Evolutionary conservation across 139 green algal genomes (phyloP).

Genomic region (Chlamydomonas incerta): DNA sequence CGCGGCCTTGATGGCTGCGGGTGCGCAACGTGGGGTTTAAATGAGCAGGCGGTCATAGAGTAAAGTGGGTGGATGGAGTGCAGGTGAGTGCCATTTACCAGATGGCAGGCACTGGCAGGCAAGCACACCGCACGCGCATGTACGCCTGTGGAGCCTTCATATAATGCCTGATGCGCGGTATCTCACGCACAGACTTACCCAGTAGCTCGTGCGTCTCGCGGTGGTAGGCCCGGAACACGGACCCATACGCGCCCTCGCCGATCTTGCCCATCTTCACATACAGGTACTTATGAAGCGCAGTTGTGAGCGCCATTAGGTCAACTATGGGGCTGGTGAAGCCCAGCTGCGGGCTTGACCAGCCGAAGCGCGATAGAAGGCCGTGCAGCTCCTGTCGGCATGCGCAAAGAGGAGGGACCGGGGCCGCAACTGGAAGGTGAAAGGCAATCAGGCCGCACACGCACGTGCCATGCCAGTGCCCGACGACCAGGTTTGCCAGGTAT

Average conservation of each 20-base stretch:
- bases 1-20: conserved; percentile 93
- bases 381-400: conserved; percentile 7
- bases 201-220: conserved; percentile 67
- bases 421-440: no score
- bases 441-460: no score
- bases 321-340: background rate
- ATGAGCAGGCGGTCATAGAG: no score
- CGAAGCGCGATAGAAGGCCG: background rate
- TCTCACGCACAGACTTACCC: conserved; percentile 25
- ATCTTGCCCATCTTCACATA: background rate
- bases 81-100: no score
- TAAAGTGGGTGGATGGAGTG: background rate
- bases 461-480: no score
- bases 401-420: no score
- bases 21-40: no score
- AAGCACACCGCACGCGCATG: background rate
- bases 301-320: background rate
- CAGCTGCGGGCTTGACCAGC: background rate
- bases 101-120: background rate
- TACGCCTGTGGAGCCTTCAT: background rate
- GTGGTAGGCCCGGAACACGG: conserved; percentile 67
- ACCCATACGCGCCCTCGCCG: conserved; percentile 34
- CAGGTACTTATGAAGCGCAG: conserved; percentile 1
- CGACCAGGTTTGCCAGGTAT: no score
- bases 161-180: no score